Conservation (phyloP, 75 land plant genomes). For the Ceratopteris richardii region DNA sequence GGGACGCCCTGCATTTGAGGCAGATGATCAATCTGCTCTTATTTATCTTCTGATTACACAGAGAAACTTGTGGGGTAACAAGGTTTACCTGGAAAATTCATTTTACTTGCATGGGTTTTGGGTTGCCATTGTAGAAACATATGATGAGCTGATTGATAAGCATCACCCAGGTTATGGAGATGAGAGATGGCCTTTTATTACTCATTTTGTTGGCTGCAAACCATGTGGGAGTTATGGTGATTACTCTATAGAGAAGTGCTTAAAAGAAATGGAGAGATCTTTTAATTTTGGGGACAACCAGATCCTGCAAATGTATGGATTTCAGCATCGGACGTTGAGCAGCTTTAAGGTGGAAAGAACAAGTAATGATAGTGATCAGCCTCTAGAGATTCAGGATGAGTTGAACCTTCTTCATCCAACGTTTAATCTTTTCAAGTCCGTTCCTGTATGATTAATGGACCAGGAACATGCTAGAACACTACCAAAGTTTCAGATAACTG, state of each 20-base stretch:
- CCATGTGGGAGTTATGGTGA: slow-evolving; percentile 77
- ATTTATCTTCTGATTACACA: slow-evolving; percentile 52
- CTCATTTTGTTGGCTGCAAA: slow-evolving; percentile 89
- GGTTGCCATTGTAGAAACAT: slow-evolving; percentile 58
- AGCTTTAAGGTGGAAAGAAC: slow-evolving; percentile 55
- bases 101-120: slow-evolving; percentile 73
- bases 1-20: slow-evolving; percentile 72
- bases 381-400: slow-evolving; percentile 43
- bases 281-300: slow-evolving; percentile 87
- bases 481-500: no score
- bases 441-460: no score
- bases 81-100: slow-evolving; percentile 57
- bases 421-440: slow-evolving; percentile 7
- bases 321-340: slow-evolving; percentile 39
- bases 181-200: slow-evolving; percentile 84
- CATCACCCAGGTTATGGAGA: slow-evolving; percentile 79
- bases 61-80: slow-evolving; percentile 41
- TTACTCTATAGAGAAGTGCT: slow-evolving; percentile 60
- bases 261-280: slow-evolving; percentile 79
- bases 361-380: slow-evolving; percentile 50
- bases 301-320: slow-evolving; percentile 70
- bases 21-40: slow-evolving; percentile 72
- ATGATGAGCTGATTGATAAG: slow-evolving; percentile 70
- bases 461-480: no score
- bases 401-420: slow-evolving; percentile 50